phyloP scores from a whole-genome alignment of 306 rosid genomes.

The Vicia villosa region DNA sequence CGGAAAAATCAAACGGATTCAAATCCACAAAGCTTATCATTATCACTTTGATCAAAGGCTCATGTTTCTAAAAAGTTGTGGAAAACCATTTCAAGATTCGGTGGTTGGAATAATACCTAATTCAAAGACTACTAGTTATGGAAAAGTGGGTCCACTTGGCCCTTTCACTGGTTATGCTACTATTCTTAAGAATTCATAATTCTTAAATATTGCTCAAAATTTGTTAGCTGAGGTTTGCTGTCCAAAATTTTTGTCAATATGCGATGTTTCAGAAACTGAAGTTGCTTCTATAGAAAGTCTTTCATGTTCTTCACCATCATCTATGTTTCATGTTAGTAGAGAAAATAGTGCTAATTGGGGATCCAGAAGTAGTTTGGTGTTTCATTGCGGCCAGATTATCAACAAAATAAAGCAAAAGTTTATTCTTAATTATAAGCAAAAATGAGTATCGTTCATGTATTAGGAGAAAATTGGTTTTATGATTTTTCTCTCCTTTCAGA shows the following conservation, averaged over 20 bases:
- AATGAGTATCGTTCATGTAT: no score
- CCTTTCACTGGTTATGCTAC: slow-evolving; percentile 96
- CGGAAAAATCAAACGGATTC: neutral
- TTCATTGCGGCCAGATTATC: slow-evolving; percentile 58
- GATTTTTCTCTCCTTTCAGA: neutral
- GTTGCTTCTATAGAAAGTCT: slow-evolving; percentile 36
- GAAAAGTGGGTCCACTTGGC: slow-evolving; percentile 86
- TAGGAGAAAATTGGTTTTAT: neutral
- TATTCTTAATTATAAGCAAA: neutral
- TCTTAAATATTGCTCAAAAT: slow-evolving; percentile 72
- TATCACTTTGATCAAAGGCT: slow-evolving; percentile 79
- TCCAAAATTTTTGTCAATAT: slow-evolving; percentile 25
- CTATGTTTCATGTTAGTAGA: slow-evolving; percentile 37
- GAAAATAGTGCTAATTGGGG: slow-evolving; percentile 43
- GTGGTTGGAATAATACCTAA: slow-evolving; percentile 42
- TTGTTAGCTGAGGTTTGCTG: slow-evolving; percentile 67
- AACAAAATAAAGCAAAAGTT: slow-evolving; percentile 81
- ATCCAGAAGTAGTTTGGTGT: slow-evolving; percentile 48
- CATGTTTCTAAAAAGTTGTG: slow-evolving; percentile 48
- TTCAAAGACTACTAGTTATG: slow-evolving; percentile 32
- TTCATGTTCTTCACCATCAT: slow-evolving; percentile 57
- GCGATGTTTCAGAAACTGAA: slow-evolving; percentile 45
- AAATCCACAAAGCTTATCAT: slow-evolving; percentile 72
- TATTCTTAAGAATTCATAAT: slow-evolving; percentile 78
- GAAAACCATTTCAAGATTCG: slow-evolving; percentile 58